These are phyloP conservation scores for Phytophthora fragariaefolia DNA, from an alignment of 352 stramenopile species.

Conservation along the genomic window DNA sequence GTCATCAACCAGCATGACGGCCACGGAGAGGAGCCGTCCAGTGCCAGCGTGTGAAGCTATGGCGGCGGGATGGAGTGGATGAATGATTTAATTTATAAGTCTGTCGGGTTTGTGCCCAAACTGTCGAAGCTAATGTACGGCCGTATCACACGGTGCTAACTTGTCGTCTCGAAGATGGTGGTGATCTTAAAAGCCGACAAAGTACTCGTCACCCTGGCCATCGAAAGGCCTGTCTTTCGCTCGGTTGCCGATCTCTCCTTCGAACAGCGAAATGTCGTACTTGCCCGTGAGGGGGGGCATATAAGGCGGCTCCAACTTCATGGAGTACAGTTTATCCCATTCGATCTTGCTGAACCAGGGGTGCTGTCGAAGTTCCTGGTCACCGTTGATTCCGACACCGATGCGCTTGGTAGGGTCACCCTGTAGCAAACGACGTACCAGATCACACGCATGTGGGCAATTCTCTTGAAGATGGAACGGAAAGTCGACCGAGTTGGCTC, in stretches of 20 bases:
- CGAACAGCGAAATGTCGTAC: conserved; percentile 82
- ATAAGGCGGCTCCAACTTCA: conserved; percentile 68
- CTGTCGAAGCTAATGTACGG: conserved; percentile 13
- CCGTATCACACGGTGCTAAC: neutral
- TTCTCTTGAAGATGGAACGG: conserved; percentile 73
- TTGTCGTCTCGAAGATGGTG: neutral
- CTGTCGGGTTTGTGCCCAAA: conserved; percentile 2
- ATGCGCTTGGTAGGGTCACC: conserved; percentile 86
- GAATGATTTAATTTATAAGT: conserved; percentile 31
- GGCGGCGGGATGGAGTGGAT: neutral
- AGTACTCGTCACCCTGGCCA: conserved; percentile 69
- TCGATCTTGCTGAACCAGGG: conserved; percentile 78
- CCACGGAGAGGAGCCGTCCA: conserved; percentile 59
- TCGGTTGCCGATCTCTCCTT: conserved; percentile 75
- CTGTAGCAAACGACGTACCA: conserved; percentile 92
- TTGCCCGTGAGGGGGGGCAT: conserved; percentile 62
- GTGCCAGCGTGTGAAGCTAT: conserved; percentile 61
- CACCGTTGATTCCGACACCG: conserved; percentile 72
- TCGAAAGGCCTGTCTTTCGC: conserved; percentile 76
- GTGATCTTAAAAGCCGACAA: conserved; percentile 65
- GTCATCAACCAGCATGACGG: conserved; percentile 48
- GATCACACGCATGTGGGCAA: conserved; percentile 75
- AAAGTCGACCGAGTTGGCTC: conserved; percentile 79
- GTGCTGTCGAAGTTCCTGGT: conserved; percentile 72
- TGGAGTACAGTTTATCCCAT: conserved; percentile 74